Evolutionary conservation across 768 basidiomycete species (phyloP), one percentile per base, ranked within the genome.

Genomic region (Tylopilus felleus): DNA sequence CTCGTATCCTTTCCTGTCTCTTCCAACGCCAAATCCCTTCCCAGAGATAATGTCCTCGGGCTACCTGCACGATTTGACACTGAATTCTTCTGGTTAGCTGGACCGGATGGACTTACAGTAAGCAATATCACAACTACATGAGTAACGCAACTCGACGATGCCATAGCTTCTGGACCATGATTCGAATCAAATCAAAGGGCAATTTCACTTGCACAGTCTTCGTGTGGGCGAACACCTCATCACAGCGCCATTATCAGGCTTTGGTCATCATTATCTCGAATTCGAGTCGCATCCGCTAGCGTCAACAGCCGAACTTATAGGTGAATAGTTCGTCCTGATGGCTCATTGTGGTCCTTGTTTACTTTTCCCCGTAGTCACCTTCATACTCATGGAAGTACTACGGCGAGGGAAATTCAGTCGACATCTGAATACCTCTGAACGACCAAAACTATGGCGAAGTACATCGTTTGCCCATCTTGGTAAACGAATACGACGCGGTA

Each of bases 61-160:
- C 74, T 85, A 45, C 82, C 82, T 19, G 81, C 81, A 8, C 78
- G 83, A n/a, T 84, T 84, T 56, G 80, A 84, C 56, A 76, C 81
- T 2, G 79, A 83, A 59, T 81, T 76, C 55, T 71, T 83, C 35
- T 85, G 83, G 83, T 75, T 75, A 41, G 82, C 81, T 13, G 80
- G 79, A n/a, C 68, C 77, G 0, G 71, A 80, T 50, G 77, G 78
- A 23, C 70, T 85, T 10, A 76, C 73, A 21, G 82, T 84, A 64
- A 40, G 77, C 64, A n/a, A 45, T 13, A 36, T 43, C 36, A 48
- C 21, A 14, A n/a, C 22, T 44, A 6, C 49, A 22, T 21, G n/a
- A 33, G n/a, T 54, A 38, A 45, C 22, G 48, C 40, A 51, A 10
- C 55, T 56, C 49, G 52, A 55, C 17, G 8, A 42, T 17, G 29